phyloP scores from a whole-genome alignment of 2,329 filamentous ascomycete species.

The Septoria petroselini region DNA sequence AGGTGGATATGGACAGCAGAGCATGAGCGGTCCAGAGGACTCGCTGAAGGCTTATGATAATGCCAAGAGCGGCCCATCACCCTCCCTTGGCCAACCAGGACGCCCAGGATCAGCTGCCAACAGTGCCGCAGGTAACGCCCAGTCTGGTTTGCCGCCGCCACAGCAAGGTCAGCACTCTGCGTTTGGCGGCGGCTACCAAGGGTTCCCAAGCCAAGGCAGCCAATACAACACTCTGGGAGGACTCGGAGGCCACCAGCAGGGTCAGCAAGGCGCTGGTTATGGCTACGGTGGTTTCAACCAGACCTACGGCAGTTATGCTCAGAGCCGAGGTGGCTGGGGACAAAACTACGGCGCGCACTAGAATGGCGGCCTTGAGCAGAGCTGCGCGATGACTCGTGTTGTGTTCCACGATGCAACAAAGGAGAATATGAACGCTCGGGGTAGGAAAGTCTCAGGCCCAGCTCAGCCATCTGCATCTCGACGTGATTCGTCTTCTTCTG shows the following conservation, averaged over 20 bases:
- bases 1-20: slow-evolving; percentile 51
- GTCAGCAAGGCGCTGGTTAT: slow-evolving; percentile 42
- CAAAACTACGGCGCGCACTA: slow-evolving; percentile 35
- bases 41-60: slow-evolving; percentile 57
- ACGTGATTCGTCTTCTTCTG: slow-evolving; percentile 4
- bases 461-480: neutral
- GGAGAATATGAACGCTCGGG: slow-evolving; percentile 3
- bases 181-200: slow-evolving; percentile 54
- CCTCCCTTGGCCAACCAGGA: slow-evolving; percentile 58
- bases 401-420: neutral
- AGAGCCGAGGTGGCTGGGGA: slow-evolving; percentile 37
- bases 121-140: slow-evolving; percentile 51
- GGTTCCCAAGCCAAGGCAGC: slow-evolving; percentile 48
- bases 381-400: neutral
- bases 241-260: slow-evolving; percentile 46
- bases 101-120: slow-evolving; percentile 63
- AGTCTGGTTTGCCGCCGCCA: slow-evolving; percentile 53
- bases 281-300: slow-evolving; percentile 38
- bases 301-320: slow-evolving; percentile 35
- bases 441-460: neutral
- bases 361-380: slow-evolving; percentile 12
- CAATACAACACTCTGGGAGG: slow-evolving; percentile 54
- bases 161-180: slow-evolving; percentile 56
- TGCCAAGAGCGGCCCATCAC: slow-evolving; percentile 56
- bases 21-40: slow-evolving; percentile 49